phyloP scores from a whole-genome alignment of 192 early-diverging fungal species.

The Coemansia sp. region DNA sequence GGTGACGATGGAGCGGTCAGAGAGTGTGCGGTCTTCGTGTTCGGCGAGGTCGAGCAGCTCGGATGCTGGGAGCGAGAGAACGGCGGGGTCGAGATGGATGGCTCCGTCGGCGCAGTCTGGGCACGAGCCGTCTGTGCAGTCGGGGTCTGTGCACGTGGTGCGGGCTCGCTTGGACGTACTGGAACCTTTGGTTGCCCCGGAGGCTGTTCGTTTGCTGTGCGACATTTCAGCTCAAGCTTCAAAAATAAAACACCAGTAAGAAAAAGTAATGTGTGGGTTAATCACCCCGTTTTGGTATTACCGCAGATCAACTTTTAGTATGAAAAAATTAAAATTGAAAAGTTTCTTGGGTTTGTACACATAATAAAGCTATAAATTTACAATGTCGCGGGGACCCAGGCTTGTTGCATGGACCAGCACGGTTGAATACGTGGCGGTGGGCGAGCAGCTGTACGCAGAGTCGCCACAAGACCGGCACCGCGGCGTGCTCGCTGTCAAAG shows the following conservation, averaged over 20 bases:
- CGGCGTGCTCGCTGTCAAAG: conserved; percentile 47
- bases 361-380: background rate
- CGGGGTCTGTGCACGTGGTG: conserved; percentile 16
- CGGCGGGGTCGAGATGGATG: conserved; percentile 31
- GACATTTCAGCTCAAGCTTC: conserved; percentile 3
- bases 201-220: conserved; percentile 16
- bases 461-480: conserved; percentile 7
- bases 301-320: too few relatives aligned
- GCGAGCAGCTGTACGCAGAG: conserved; percentile 37
- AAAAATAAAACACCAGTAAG: background rate
- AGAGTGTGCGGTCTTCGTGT: conserved; percentile 32
- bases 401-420: conserved; percentile 54
- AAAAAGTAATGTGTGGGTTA: background rate
- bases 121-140: conserved; percentile 61
- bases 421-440: conserved; percentile 43
- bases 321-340: too few relatives aligned
- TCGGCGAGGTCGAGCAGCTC: conserved; percentile 58
- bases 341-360: too few relatives aligned
- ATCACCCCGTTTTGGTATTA: too few relatives aligned
- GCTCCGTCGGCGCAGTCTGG: conserved; percentile 64
- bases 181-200: background rate
- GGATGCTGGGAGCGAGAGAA: conserved; percentile 20
- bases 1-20: conserved; percentile 47
- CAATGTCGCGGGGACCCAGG: conserved; percentile 33
- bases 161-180: conserved; percentile 25